phyloP scores from a whole-genome alignment of 2,329 filamentous ascomycete genomes.

The Stemphylium beticola region DNA sequence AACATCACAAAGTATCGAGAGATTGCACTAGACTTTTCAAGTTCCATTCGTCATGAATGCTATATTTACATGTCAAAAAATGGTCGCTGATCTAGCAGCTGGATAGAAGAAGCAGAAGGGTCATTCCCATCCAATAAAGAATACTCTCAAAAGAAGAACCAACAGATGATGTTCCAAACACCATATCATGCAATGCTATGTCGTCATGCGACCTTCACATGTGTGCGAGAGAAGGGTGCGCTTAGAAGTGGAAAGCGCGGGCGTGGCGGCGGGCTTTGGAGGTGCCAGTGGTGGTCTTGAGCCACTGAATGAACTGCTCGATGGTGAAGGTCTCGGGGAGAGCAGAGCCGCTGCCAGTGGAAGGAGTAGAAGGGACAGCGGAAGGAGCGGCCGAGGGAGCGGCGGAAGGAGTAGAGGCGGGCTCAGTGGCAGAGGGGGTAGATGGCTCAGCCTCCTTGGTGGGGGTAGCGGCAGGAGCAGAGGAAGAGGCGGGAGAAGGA shows the following conservation, averaged over 20 bases:
- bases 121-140: slow-evolving; percentile 13
- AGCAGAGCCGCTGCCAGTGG: slow-evolving; percentile 19
- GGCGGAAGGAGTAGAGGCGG: slow-evolving; percentile 10
- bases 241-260: slow-evolving; percentile 49
- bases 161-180: slow-evolving; percentile 9
- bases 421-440: slow-evolving; percentile 7
- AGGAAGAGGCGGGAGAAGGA: slow-evolving; percentile 7
- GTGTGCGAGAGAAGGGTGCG: not conserved
- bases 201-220: slow-evolving; percentile 1
- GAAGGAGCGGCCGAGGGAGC: too few species aligned
- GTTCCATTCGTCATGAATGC: slow-evolving; percentile 25
- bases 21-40: slow-evolving; percentile 4
- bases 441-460: slow-evolving; percentile 9
- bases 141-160: slow-evolving; percentile 15
- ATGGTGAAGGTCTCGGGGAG: slow-evolving; percentile 41
- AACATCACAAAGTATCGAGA: too few species aligned
- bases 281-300: slow-evolving; percentile 31
- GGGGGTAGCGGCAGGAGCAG: slow-evolving; percentile 4
- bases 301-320: slow-evolving; percentile 38
- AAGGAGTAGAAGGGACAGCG: slow-evolving; percentile 7
- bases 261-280: slow-evolving; percentile 42
- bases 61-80: slow-evolving; percentile 25
- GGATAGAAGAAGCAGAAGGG: slow-evolving; percentile 3
- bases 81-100: slow-evolving; percentile 17
- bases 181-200: slow-evolving; percentile 14